Percentiles rank a stretch among this genome's conserved stretches.
Conservation (phyloP, 257 asterid species). For the Scutellaria minor region DNA sequence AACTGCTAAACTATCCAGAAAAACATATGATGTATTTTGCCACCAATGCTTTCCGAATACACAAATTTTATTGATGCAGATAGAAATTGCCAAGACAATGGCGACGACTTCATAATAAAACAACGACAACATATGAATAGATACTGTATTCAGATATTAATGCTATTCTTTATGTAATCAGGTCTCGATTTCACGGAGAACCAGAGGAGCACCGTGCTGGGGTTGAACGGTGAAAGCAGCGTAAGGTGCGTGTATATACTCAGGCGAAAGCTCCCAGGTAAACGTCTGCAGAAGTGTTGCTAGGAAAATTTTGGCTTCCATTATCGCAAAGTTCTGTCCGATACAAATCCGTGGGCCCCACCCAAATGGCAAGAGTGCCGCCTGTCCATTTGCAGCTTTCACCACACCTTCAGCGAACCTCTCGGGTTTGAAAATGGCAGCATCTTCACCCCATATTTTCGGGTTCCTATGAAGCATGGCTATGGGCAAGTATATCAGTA, state of each 20-base stretch:
- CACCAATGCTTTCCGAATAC: not conserved
- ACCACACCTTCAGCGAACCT: slow-evolving; percentile 43
- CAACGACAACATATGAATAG: too few relatives aligned
- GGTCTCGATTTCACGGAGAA: slow-evolving; percentile 34
- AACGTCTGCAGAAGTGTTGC: slow-evolving; percentile 40
- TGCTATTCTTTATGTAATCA: not conserved
- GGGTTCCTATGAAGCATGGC: slow-evolving; percentile 41
- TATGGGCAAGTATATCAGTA: slow-evolving; percentile 40
- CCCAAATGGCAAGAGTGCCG: slow-evolving; percentile 47
- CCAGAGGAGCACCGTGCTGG: slow-evolving; percentile 51
- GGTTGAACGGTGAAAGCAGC: slow-evolving; percentile 46
- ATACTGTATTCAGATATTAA: not conserved
- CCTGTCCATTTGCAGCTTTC: slow-evolving; percentile 48
- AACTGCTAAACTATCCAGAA: not conserved
- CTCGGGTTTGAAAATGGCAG: slow-evolving; percentile 45
- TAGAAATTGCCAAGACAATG: not conserved
- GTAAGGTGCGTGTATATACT: slow-evolving; percentile 44
- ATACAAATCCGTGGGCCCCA: slow-evolving; percentile 55
- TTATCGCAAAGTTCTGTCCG: slow-evolving; percentile 44
- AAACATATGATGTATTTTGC: not conserved
- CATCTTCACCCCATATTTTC: slow-evolving; percentile 53
- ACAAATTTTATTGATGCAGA: slow-evolving; percentile 1
- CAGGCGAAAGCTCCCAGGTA: slow-evolving; percentile 43
- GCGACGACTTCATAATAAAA: too few relatives aligned
- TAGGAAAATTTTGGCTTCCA: slow-evolving; percentile 48